Evolutionary conservation across 768 basidiomycete genomes (phyloP), one percentile per base, ranked within the genome.

Genomic region (Tricholomella constricta): DNA sequence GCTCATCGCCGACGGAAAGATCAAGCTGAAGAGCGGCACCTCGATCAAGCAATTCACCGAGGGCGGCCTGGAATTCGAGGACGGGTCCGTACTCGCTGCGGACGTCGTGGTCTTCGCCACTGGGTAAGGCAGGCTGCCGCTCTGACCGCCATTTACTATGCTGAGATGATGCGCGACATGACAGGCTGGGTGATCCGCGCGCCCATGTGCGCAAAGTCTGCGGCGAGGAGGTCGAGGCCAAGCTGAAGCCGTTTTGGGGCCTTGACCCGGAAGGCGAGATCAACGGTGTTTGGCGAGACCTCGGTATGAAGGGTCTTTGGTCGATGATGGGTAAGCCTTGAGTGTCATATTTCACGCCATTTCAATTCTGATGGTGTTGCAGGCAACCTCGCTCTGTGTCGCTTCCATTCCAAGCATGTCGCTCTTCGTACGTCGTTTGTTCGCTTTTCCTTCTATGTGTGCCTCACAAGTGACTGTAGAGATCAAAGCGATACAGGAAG

Each of bases 221-320:
- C 35, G 80, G 77, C 0, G 65, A 74, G 1, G 75, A 79, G 19
- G 61, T 79, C 6, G 69, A 65, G 3, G 54, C 68, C 32, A 68
- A 69, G 61, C 66, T 84, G 56, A 73, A 78, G 48, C 74, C 75
- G 23, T 62, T 86, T 15, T 82, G 86, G 88, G 80, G 86, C 40
- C 63, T 88, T 47, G 74, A 86, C 63, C 64, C 69, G 25, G 84
- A 91, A 67, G 83, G 84, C 10, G 85, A 88, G 62, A 62, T 84
- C 27, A 66, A 74, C 20, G 78, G 79, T 0, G 61, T 62, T 4
- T 81, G 73, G 72, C 72, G 78, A 19, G 80, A 81, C 54, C 52
- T 78, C 12, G 82, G 81, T 23, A 60, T 78, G 7, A 71, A 74
- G 19, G 77, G 78, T 42, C 46, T 83, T 34, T 88, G 84, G 83